A percentile compares a stretch with the other conserved stretches of the same genome.
Conservation (phyloP, 352 stramenopile genomes). For the Phytophthora vignae region DNA sequence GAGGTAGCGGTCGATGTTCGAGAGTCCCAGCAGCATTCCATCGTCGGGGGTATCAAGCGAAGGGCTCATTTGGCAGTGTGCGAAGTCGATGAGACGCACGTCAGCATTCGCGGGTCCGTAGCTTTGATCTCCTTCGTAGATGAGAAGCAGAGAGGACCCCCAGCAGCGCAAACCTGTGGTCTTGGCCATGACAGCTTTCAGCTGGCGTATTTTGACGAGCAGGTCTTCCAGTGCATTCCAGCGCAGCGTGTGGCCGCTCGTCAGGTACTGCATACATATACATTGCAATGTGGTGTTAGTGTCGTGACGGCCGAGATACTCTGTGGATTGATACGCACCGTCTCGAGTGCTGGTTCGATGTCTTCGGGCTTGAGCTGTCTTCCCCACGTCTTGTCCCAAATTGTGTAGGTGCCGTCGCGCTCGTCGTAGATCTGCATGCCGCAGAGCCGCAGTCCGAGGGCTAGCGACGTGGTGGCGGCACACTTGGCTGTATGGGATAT, state of each 20-base stretch:
- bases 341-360: conserved; percentile 71
- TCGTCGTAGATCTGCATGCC: conserved; percentile 86
- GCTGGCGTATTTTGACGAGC: conserved; percentile 48
- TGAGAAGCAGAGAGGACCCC: conserved; percentile 74
- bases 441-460: conserved; percentile 74
- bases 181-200: conserved; percentile 49
- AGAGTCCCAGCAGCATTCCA: conserved; percentile 69
- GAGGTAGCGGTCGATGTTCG: conserved; percentile 65
- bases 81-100: conserved; percentile 83
- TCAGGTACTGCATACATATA: conserved; percentile 59
- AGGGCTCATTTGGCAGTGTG: conserved; percentile 76
- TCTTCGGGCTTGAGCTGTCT: conserved; percentile 58
- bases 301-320: neutral
- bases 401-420: conserved; percentile 61
- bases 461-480: conserved; percentile 72
- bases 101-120: conserved; percentile 36
- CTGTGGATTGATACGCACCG: conserved; percentile 39
- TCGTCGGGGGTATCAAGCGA: conserved; percentile 61
- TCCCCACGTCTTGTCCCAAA: conserved; percentile 86
- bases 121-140: conserved; percentile 75
- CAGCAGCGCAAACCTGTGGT: conserved; percentile 78
- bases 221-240: conserved; percentile 55
- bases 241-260: conserved; percentile 50
- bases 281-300: neutral
- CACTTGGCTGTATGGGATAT: conserved; percentile 79